Base-by-base conservation (phyloP, 192 early-diverging fungal species). In the Backusella luteola region DNA sequence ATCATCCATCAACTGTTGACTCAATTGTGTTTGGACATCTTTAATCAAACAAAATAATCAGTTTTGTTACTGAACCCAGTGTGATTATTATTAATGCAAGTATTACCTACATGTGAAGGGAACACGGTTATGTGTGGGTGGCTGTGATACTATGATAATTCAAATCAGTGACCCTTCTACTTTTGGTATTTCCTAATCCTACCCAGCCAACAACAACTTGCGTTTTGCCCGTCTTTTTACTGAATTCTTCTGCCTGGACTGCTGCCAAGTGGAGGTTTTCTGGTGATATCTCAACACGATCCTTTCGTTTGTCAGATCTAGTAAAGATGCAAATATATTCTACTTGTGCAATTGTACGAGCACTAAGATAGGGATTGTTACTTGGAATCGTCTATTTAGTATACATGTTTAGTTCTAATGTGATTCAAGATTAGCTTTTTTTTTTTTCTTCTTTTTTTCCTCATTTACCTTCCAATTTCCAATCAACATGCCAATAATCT, bases 51-150 rank as follows among this genome's bases (percentile, higher is more conserved):
- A 56, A 3, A 73, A 38, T 23, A 41, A 35, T 23, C 3, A 34
- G 12, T n/a, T 3, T 38, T 69, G 38, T 8, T 21, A 39, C 38
- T 17, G 19, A 39, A 26, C 11, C 6, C 35, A 39, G 19, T 17
- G 15, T 12, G 6, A 21, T 3, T 42, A 34, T 14, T 17, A 6
- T 67, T 36, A n/a, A 15, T 68, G 38, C 17, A 3, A 67, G 52
- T 53, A 53, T 35, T 80, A 84, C 86, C 86, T 36, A 87, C 83
- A 38, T 87, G 86, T 46, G 86, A 87, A 2, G 87, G 87, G 26
- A 84, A 86, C 3, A 86, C 87, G 0, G 87, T 88, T 32, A 88
- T 88, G 34, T 86, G 84, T 21, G 87, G 87, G 77, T 88, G 87
- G 29, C 87, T 88, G 53, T 88, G 87, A 32, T 88, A 88, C 87